phyloP scores from a whole-genome alignment of 768 basidiomycete species.

The Cytidiella melzeri region DNA sequence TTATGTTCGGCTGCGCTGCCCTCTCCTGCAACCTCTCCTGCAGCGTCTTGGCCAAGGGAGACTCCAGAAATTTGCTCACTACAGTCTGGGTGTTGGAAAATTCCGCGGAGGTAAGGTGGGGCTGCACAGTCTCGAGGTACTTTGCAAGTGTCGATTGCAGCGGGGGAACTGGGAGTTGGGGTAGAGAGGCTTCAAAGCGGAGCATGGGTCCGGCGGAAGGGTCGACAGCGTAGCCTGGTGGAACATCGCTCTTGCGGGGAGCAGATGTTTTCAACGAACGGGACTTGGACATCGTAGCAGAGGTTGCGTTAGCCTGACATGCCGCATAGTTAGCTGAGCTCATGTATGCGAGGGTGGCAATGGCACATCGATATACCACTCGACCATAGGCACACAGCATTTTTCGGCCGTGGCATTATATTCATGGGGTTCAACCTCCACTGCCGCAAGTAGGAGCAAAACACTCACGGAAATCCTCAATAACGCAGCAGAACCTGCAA shows the following conservation, averaged over 20 bases:
- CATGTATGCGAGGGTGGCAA: too few species aligned
- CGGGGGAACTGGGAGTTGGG: slow-evolving; percentile 77
- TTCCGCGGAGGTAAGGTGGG: slow-evolving; percentile 63
- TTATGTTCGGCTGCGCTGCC: slow-evolving; percentile 49
- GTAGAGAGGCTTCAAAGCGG: slow-evolving; percentile 66
- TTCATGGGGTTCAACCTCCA: too few species aligned
- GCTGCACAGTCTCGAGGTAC: slow-evolving; percentile 81
- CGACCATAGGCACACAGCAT: too few species aligned
- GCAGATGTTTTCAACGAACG: slow-evolving; percentile 26
- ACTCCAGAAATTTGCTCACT: slow-evolving; percentile 64
- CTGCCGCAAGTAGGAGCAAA: too few species aligned
- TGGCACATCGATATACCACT: too few species aligned
- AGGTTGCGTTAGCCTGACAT: too few species aligned
- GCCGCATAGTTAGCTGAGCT: too few species aligned
- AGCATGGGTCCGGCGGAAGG: slow-evolving; percentile 61
- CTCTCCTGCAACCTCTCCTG: slow-evolving; percentile 75
- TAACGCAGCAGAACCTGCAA: slow-evolving; percentile 3
- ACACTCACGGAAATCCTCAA: slow-evolving; percentile 9
- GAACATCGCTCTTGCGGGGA: slow-evolving; percentile 27
- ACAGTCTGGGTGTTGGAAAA: slow-evolving; percentile 50
- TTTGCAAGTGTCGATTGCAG: slow-evolving; percentile 79
- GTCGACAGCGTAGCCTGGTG: slow-evolving; percentile 48
- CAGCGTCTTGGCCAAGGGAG: slow-evolving; percentile 61
- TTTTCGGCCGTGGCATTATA: too few species aligned
- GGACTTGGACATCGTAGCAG: background rate